Evolutionary conservation across 2,329 filamentous ascomycete species (phyloP).

Genomic region (Pyricularia grisea): DNA sequence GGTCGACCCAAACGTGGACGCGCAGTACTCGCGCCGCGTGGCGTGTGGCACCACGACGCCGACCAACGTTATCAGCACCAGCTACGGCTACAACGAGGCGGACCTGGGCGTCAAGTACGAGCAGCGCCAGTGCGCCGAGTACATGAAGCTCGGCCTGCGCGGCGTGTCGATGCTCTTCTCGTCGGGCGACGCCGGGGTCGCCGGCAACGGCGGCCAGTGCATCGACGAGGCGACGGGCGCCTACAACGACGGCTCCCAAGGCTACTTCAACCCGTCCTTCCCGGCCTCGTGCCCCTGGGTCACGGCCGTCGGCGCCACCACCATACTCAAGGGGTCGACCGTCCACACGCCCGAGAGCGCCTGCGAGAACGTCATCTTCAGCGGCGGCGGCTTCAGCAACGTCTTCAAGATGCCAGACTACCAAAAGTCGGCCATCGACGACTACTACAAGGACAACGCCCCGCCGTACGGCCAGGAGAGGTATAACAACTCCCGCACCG

Average conservation of each 20-base stretch:
- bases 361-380: slow-evolving; percentile 34
- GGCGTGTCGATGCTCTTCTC: slow-evolving; percentile 41
- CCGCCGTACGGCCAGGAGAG: slow-evolving; percentile 30
- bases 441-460: slow-evolving; percentile 20
- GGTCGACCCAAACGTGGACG: slow-evolving; percentile 24
- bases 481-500: slow-evolving; percentile 27
- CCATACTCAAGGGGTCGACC: slow-evolving; percentile 28
- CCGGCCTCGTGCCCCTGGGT: slow-evolving; percentile 38
- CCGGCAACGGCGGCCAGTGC: slow-evolving; percentile 26
- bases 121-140: slow-evolving; percentile 43
- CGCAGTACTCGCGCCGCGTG: slow-evolving; percentile 24
- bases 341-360: slow-evolving; percentile 27
- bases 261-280: slow-evolving; percentile 36
- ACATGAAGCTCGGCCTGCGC: slow-evolving; percentile 45
- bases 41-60: slow-evolving; percentile 31
- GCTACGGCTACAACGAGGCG: slow-evolving; percentile 44
- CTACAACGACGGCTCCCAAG: slow-evolving; percentile 18
- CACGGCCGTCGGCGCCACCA: slow-evolving; percentile 42
- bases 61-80: slow-evolving; percentile 45
- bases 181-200: slow-evolving; percentile 39
- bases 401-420: slow-evolving; percentile 31
- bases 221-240: slow-evolving; percentile 20
- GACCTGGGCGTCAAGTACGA: slow-evolving; percentile 37
- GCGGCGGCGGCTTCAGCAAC: slow-evolving; percentile 36
- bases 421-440: slow-evolving; percentile 19